These are phyloP conservation scores for Populus deltoides DNA, from an alignment of 345 rosid genomes.

Conservation along the genomic window DNA sequence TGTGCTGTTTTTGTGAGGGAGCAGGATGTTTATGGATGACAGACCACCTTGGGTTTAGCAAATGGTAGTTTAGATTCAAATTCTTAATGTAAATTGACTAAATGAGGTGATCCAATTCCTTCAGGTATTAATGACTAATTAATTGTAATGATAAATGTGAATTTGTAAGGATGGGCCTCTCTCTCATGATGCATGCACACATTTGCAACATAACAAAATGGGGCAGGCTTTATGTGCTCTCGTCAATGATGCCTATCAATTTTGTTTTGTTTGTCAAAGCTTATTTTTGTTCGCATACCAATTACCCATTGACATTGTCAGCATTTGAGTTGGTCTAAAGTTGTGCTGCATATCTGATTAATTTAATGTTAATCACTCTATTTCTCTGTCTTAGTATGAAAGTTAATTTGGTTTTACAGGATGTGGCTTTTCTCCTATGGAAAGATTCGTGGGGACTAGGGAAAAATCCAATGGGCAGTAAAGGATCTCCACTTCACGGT, in stretches of 20 bases:
- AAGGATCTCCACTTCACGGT: slow-evolving; percentile 89
- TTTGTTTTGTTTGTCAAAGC: neutral
- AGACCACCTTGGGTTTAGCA: neutral
- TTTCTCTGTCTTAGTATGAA: slow-evolving; percentile 7
- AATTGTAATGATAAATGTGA: neutral
- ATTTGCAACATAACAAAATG: neutral
- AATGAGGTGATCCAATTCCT: neutral
- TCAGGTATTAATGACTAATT: neutral
- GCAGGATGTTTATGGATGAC: neutral
- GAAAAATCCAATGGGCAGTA: slow-evolving; percentile 94
- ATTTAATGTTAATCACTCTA: neutral
- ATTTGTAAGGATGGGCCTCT: neutral
- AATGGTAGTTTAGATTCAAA: neutral
- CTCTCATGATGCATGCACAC: neutral
- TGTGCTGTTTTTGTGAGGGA: neutral
- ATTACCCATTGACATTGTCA: neutral
- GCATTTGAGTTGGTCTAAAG: neutral
- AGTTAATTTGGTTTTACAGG: slow-evolving; percentile 40
- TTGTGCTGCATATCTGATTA: neutral
- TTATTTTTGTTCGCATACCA: neutral
- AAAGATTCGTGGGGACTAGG: slow-evolving; percentile 93
- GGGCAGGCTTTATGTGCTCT: neutral
- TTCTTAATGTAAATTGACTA: too few species aligned
- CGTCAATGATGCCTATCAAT: neutral
- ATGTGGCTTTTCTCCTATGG: slow-evolving; percentile 93